Conservation (phyloP, 2,329 filamentous ascomycete genomes). For the Cytospora mali region DNA sequence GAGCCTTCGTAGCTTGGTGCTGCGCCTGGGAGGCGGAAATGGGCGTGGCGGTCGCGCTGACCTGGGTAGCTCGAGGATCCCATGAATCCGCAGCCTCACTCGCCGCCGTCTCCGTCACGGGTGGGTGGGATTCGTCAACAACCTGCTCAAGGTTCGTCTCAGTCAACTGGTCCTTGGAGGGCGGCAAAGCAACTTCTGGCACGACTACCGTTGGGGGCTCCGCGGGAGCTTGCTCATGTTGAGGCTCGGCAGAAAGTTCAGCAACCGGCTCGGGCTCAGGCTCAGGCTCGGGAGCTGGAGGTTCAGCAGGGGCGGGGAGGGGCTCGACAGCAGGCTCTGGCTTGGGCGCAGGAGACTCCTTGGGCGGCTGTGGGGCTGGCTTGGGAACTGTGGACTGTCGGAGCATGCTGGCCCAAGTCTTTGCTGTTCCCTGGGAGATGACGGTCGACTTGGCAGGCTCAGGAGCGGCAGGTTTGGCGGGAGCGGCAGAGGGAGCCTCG, state of each 20-base stretch:
- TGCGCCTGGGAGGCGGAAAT: conserved; percentile 65
- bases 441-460: conserved; percentile 38
- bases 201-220: conserved; percentile 47
- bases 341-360: conserved; percentile 48
- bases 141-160: conserved; percentile 91
- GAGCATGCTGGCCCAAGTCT: conserved; percentile 79
- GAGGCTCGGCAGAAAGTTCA: conserved; percentile 35
- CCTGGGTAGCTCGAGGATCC: conserved; percentile 66
- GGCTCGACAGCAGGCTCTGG: conserved; percentile 47
- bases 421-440: conserved; percentile 46
- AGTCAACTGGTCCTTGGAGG: conserved; percentile 81
- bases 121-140: conserved; percentile 76
- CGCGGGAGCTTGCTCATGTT: conserved; percentile 35
- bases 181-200: conserved; percentile 60
- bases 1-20: conserved; percentile 60
- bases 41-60: conserved; percentile 67
- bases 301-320: conserved; percentile 30
- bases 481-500: conserved; percentile 42
- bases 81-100: conserved; percentile 88
- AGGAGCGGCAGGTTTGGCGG: conserved; percentile 37
- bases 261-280: conserved; percentile 41
- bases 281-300: conserved; percentile 40
- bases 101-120: conserved; percentile 78
- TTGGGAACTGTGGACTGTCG: conserved; percentile 61
- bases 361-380: conserved; percentile 55